Conservation (phyloP, 306 rosid genomes). For the Pterocarpus macrocarpus region DNA sequence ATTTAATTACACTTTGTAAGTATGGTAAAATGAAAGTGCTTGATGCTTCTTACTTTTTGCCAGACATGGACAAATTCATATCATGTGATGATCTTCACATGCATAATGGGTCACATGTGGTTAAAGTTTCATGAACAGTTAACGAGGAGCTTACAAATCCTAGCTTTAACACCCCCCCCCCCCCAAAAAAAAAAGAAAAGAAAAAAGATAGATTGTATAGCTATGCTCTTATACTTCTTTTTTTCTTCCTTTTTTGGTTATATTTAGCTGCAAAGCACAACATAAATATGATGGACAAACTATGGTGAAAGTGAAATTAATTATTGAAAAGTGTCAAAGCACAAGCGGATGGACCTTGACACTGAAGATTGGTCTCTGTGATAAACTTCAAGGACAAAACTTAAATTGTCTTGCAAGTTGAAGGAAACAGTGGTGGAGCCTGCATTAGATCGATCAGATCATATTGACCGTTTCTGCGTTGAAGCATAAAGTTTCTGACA, state of each 20-base stretch:
- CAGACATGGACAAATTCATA: neutral
- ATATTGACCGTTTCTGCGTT: conserved; percentile 1
- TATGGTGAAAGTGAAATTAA: conserved; percentile 12
- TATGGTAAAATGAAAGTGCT: no score
- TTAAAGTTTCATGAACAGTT: conserved; percentile 4
- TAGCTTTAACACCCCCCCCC: neutral
- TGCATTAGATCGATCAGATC: conserved; percentile 1
- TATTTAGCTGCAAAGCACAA: neutral
- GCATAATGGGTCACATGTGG: conserved; percentile 9
- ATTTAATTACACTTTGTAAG: no score
- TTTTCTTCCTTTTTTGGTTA: neutral
- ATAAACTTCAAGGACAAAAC: conserved; percentile 6
- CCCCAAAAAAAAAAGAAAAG: no score
- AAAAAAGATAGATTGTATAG: no score
- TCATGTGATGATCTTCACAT: conserved; percentile 27
- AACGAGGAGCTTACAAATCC: neutral
- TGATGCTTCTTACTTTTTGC: neutral
- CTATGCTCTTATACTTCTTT: no score
- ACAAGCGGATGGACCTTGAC: neutral
- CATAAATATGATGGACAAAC: neutral
- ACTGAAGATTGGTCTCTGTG: neutral
- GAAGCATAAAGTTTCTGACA: conserved; percentile 31
- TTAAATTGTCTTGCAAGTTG: conserved; percentile 18
- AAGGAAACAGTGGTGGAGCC: conserved; percentile 27
- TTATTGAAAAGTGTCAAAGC: conserved; percentile 16